Evolutionary conservation across 306 rosid species (phyloP).

Genomic region (Elaeagnus macrophylla): DNA sequence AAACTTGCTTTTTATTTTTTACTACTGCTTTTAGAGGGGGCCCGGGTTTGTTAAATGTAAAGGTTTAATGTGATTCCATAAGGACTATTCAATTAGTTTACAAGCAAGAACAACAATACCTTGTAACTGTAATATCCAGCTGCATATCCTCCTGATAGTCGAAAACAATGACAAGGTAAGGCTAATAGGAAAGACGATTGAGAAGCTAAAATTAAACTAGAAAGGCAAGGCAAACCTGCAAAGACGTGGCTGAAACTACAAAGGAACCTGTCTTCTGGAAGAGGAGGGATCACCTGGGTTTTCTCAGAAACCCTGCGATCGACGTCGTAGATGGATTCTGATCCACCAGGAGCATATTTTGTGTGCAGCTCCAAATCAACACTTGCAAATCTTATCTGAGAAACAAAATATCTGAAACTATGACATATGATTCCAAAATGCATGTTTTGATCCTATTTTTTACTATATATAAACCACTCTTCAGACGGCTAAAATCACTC

Average conservation of each 20-base stretch:
- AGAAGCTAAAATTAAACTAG: slow-evolving; percentile 6
- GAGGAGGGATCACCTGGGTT: slow-evolving; percentile 82
- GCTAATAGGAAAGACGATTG: slow-evolving; percentile 6
- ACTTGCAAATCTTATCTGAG: slow-evolving; percentile 70
- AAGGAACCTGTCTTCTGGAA: slow-evolving; percentile 86
- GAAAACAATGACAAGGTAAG: slow-evolving; percentile 5
- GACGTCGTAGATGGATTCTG: slow-evolving; percentile 66
- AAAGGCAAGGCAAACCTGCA: slow-evolving; percentile 52
- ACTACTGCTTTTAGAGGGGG: too few relatives aligned
- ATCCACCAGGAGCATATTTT: slow-evolving; percentile 64
- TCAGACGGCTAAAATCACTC: background rate
- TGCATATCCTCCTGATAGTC: slow-evolving; percentile 65
- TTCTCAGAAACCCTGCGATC: slow-evolving; percentile 61
- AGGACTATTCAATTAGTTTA: background rate
- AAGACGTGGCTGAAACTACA: slow-evolving; percentile 91
- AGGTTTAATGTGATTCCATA: too few relatives aligned
- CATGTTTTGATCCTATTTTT: background rate
- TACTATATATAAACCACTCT: background rate
- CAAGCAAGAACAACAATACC: slow-evolving; percentile 37
- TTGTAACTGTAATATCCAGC: slow-evolving; percentile 99
- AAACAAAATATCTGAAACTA: background rate
- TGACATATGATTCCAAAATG: background rate
- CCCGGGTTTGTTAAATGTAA: too few relatives aligned
- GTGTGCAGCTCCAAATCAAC: slow-evolving; percentile 87
- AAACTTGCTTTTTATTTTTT: too few relatives aligned